phyloP scores from a whole-genome alignment of 2,329 filamentous ascomycete genomes.

The Aspergillus pseudoviridinutans region DNA sequence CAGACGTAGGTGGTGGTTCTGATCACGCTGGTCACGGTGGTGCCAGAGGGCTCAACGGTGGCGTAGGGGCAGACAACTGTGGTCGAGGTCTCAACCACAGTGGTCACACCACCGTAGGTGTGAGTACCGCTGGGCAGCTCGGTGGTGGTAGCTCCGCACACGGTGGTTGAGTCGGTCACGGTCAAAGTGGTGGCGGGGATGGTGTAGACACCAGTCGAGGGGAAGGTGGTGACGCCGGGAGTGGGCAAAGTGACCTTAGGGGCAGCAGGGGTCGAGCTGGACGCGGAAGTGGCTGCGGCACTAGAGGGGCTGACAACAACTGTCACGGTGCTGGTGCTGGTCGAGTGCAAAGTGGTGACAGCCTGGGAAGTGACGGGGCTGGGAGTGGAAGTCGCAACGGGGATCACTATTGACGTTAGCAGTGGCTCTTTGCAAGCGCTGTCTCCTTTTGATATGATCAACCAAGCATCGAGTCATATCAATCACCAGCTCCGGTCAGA shows the following conservation, averaged over 20 bases:
- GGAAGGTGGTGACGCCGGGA: slow-evolving; percentile 50
- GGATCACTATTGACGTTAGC: slow-evolving; percentile 34
- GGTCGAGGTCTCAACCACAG: slow-evolving; percentile 61
- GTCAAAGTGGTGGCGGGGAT: slow-evolving; percentile 69
- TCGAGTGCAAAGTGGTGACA: slow-evolving; percentile 35
- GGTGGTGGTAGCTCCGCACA: slow-evolving; percentile 61
- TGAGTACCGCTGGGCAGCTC: slow-evolving; percentile 60
- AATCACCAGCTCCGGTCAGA: neutral
- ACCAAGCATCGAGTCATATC: neutral
- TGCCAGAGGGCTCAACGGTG: slow-evolving; percentile 55
- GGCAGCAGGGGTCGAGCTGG: slow-evolving; percentile 25
- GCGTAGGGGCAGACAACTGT: slow-evolving; percentile 69
- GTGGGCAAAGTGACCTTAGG: slow-evolving; percentile 42
- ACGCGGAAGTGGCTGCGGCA: neutral
- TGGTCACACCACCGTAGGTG: slow-evolving; percentile 70
- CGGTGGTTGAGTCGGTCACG: slow-evolving; percentile 63
- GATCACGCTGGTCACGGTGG: slow-evolving; percentile 63
- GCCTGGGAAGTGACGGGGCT: slow-evolving; percentile 20
- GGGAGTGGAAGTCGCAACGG: slow-evolving; percentile 24
- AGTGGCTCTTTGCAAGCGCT: slow-evolving; percentile 11
- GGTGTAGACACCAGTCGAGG: slow-evolving; percentile 69
- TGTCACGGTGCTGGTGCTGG: slow-evolving; percentile 37
- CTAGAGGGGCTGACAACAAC: slow-evolving; percentile 23
- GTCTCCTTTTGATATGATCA: neutral
- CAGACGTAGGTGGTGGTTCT: slow-evolving; percentile 68